These are phyloP conservation scores for Cetraspora pellucida DNA, from an alignment of 192 early-diverging fungal species.

Conservation along the genomic window DNA sequence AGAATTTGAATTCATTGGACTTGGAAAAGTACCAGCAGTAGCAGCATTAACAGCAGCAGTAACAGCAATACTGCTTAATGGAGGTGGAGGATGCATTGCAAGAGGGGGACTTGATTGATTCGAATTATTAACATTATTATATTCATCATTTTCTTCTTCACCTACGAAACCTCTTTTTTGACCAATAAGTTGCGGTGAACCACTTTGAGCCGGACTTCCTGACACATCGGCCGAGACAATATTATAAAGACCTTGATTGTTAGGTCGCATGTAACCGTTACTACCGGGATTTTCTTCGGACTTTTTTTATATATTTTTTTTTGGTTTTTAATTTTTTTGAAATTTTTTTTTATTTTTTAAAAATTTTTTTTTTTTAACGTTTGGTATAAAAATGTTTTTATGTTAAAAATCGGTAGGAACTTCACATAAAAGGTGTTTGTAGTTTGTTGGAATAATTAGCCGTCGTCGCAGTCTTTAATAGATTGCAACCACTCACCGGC, in stretches of 20 bases:
- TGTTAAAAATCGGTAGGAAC: background rate
- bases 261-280: slow-evolving; percentile 14
- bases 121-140: slow-evolving; percentile 25
- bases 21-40: slow-evolving; percentile 31
- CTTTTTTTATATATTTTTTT: background rate
- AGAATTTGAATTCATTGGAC: slow-evolving; percentile 31
- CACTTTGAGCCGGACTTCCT: slow-evolving; percentile 21
- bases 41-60: slow-evolving; percentile 21
- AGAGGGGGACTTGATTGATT: slow-evolving; percentile 28
- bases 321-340: background rate
- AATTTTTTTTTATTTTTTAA: too few species aligned
- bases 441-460: slow-evolving; percentile 1
- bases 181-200: slow-evolving; percentile 28
- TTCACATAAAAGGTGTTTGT: slow-evolving; percentile 19
- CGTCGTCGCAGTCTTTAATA: background rate
- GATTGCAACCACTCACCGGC: slow-evolving; percentile 27
- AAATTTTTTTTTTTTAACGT: too few species aligned
- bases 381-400: background rate
- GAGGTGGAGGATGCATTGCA: slow-evolving; percentile 34
- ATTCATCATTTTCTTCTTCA: slow-evolving; percentile 25
- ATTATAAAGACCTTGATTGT: slow-evolving; percentile 17
- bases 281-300: slow-evolving; percentile 16
- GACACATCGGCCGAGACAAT: slow-evolving; percentile 22
- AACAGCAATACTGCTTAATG: slow-evolving; percentile 26
- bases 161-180: slow-evolving; percentile 28